Evolutionary conservation across 2,329 filamentous ascomycete species (phyloP), one percentile per base, ranked within the genome.

Genomic region (Diplodia sapinea): DNA sequence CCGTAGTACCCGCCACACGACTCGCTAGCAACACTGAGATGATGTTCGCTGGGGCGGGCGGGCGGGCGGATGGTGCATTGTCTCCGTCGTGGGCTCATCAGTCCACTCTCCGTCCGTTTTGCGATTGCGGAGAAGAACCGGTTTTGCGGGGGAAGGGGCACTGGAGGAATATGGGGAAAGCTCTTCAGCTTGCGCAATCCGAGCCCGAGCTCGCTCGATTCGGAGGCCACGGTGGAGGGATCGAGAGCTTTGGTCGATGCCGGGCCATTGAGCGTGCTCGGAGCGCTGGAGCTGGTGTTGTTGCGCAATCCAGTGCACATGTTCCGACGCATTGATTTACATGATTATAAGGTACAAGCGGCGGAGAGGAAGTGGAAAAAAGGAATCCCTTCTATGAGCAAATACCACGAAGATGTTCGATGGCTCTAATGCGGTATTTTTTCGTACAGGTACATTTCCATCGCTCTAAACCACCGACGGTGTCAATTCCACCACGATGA

Each of bases 341-440:
- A 67, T 57, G 55, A 50, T 31, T 57, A 59, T 51, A 50, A 59
- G 43, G 12, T 67, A 67, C 65, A 67, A 26, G 31, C 43, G 64
- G 56, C 23, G 47, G 49, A 13, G 54, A 43, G 47, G 26, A 67
- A 47, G 20, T 56, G 47, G 55, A 67, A 51, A 59, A 67, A 67
- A 67, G 65, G 31, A 49, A 52, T 67, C 56, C 55, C 65, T 67
- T 67, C 55, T 62, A 67, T 67, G 64, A 66, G 43, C 64, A 66
- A 54, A 67, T 67, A 62, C 65, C 65, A 67, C 56, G 55, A 62
- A 61, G 55, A 59, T 66, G 47, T 57, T 61, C 55, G 65, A 47
- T 62, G 65, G 65, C 65, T 67, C 65, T 67, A 67, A 38, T 67
- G 65, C 55, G 49, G 65, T 62, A 67, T 61, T 67, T 61, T 61